Conservation (phyloP, 371 early-diverging fungal species). For the Blakeslea trispora region DNA sequence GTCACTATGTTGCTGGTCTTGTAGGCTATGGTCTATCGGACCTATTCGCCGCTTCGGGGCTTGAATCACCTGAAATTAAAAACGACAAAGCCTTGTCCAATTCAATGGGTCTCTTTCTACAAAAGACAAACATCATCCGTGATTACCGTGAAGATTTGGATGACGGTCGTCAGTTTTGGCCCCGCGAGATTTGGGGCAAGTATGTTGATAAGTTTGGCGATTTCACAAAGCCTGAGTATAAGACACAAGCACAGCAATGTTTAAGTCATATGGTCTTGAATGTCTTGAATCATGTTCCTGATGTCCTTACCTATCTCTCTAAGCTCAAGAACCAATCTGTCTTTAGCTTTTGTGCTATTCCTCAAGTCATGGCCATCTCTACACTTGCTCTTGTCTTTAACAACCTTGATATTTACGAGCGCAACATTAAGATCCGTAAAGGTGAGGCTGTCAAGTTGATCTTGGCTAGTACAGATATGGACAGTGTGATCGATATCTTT, state of each 20-base stretch:
- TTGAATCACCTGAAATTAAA: constrained; percentile 69
- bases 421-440: constrained; percentile 92
- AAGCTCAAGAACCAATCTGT: constrained; percentile 75
- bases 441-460: constrained; percentile 89
- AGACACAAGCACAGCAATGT: constrained; percentile 67
- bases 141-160: constrained; percentile 89
- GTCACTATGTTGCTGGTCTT: constrained; percentile 97
- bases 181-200: constrained; percentile 84
- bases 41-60: constrained; percentile 85
- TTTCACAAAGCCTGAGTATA: constrained; percentile 64
- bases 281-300: constrained; percentile 83
- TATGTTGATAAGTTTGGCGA: constrained; percentile 64
- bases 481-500: constrained; percentile 67
- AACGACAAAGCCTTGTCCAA: constrained; percentile 61
- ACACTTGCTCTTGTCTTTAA: constrained; percentile 85
- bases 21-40: constrained; percentile 93
- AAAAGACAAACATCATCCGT: constrained; percentile 95
- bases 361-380: constrained; percentile 98
- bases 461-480: constrained; percentile 54
- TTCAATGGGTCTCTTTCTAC: constrained; percentile 93
- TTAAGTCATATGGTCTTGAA: constrained; percentile 87
- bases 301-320: constrained; percentile 84
- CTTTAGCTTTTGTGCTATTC: constrained; percentile 96
- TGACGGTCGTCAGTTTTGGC: constrained; percentile 94
- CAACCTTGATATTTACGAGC: constrained; percentile 76